Conservation (phyloP, 192 early-diverging fungal genomes). For the Powellomyces hirtus region DNA sequence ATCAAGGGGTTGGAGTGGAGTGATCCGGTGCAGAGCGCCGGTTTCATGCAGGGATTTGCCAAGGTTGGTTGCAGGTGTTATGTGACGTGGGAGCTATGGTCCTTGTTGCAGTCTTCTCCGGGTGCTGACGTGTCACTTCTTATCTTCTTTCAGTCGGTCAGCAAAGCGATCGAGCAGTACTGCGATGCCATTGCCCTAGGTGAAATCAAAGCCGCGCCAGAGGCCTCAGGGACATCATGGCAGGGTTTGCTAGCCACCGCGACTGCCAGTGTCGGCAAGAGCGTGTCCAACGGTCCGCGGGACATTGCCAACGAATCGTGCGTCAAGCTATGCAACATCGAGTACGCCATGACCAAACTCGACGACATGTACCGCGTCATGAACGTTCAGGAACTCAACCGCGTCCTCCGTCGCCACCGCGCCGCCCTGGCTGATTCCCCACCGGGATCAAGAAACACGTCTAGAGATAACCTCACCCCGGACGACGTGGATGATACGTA, state of each 20-base stretch:
- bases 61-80: background rate
- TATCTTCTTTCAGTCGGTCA: conserved; percentile 31
- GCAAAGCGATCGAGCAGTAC: conserved; percentile 55
- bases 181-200: conserved; percentile 54
- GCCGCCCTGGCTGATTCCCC: conserved; percentile 18
- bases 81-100: background rate
- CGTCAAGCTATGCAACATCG: conserved; percentile 59
- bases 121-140: background rate
- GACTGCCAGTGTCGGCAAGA: conserved; percentile 23
- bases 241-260: conserved; percentile 32
- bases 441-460: background rate
- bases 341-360: conserved; percentile 51
- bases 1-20: conserved; percentile 53
- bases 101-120: background rate
- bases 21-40: conserved; percentile 47
- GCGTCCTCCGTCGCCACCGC: conserved; percentile 42
- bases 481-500: conserved; percentile 25
- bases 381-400: conserved; percentile 43
- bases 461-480: background rate
- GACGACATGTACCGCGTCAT: conserved; percentile 55
- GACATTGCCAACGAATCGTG: conserved; percentile 56
- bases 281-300: conserved; percentile 32
- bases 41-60: conserved; percentile 54
- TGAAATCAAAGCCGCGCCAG: conserved; percentile 36
- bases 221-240: conserved; percentile 19